A percentile compares a stretch with the other conserved stretches of the same genome.
Evolutionary conservation across 257 asterid species (phyloP).

Genomic region (Przewalskia tangutica): DNA sequence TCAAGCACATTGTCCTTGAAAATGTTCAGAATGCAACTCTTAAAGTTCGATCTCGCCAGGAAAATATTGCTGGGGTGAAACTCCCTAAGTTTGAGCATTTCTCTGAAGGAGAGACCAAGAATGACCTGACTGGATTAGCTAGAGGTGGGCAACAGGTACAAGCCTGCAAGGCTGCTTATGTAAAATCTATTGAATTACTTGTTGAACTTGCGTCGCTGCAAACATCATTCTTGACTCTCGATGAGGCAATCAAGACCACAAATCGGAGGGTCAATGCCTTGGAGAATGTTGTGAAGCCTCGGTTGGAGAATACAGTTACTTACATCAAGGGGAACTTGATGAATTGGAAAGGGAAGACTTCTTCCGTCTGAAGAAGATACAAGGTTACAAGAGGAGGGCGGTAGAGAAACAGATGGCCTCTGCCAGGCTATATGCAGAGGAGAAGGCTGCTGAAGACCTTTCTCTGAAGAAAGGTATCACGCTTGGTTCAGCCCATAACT

Average conservation of each 20-base stretch:
- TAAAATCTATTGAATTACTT: conserved; percentile 38
- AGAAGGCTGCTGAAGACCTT: conserved; percentile 21
- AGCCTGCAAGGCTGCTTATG: conserved; percentile 38
- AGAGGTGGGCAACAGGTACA: conserved; percentile 47
- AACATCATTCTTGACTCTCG: conserved; percentile 44
- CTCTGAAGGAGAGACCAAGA: conserved; percentile 41
- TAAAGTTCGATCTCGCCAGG: conserved; percentile 35
- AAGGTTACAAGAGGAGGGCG: conserved; percentile 38
- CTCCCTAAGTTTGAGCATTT: conserved; percentile 36
- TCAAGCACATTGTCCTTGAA: conserved; percentile 41
- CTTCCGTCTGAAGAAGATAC: conserved; percentile 44
- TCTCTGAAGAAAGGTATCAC: conserved; percentile 30
- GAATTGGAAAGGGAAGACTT: conserved; percentile 45
- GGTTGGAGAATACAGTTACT: conserved; percentile 36
- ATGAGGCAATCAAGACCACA: conserved; percentile 43
- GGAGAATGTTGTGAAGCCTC: conserved; percentile 41
- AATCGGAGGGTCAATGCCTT: conserved; percentile 46
- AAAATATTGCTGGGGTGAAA: conserved; percentile 42
- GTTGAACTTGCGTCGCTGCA: conserved; percentile 44
- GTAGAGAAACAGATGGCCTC: conserved; percentile 26
- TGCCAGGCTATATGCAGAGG: conserved; percentile 25
- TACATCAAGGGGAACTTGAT: conserved; percentile 44
- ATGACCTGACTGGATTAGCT: conserved; percentile 39
- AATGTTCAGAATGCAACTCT: conserved; percentile 36
- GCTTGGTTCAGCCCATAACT: conserved; percentile 12